Conservation (phyloP, 2,329 filamentous ascomycete genomes). For the Alternaria sp. region DNA sequence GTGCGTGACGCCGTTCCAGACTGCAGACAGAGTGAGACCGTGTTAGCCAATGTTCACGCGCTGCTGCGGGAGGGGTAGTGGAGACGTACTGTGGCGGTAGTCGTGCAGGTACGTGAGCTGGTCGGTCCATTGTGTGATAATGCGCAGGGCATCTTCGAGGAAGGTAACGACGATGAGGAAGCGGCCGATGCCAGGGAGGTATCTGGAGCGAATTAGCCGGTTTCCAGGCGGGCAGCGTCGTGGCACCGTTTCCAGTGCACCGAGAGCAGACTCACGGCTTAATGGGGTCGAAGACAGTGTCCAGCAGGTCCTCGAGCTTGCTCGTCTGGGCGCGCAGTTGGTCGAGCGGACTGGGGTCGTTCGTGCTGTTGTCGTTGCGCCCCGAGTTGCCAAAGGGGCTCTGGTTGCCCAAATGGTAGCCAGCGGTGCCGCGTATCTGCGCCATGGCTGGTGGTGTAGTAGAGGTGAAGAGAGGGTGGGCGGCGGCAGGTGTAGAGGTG, state of each 20-base stretch:
- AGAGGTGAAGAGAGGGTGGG: conserved; percentile 23
- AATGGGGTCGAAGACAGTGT: conserved; percentile 84
- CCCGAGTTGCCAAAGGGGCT: conserved; percentile 72
- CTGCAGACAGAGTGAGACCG: conserved; percentile 54
- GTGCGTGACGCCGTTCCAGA: conserved; percentile 87
- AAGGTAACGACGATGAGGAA: conserved; percentile 99
- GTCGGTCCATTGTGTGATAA: conserved; percentile 96
- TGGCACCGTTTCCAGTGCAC: conserved; percentile 1
- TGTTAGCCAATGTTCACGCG: conserved; percentile 26
- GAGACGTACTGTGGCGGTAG: conserved; percentile 80
- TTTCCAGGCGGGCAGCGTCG: background rate
- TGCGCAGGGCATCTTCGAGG: conserved; percentile 93
- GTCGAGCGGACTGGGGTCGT: conserved; percentile 80
- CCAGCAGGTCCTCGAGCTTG: conserved; percentile 96
- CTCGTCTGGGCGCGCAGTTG: conserved; percentile 92
- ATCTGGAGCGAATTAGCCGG: conserved; percentile 62
- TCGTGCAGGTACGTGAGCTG: conserved; percentile 92
- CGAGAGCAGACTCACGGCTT: conserved; percentile 79
- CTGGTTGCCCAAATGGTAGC: conserved; percentile 81
- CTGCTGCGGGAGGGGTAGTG: background rate
- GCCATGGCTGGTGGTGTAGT: conserved; percentile 54
- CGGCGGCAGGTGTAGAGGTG: conserved; percentile 33
- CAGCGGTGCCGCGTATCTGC: conserved; percentile 69
- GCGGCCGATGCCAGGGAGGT: conserved; percentile 91
- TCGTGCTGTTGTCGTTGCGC: conserved; percentile 63